Percentiles rank a stretch among this genome's conserved stretches.
Evolutionary conservation across 345 rosid genomes (phyloP).

Genomic region (Mercurialis annua): DNA sequence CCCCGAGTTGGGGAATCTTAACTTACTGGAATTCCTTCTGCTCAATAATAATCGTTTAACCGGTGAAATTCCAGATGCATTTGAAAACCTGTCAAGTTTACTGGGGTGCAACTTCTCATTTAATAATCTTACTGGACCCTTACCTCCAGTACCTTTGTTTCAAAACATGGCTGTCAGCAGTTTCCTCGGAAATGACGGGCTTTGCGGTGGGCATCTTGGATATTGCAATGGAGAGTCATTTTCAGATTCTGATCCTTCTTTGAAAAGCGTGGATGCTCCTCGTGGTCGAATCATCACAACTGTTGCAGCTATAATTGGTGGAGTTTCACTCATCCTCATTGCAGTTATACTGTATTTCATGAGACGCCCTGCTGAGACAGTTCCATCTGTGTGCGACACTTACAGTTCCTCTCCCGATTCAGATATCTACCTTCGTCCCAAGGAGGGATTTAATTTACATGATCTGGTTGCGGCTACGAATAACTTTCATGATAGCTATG

Average conservation of each 20-base stretch:
- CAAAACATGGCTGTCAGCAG: conserved; percentile 60
- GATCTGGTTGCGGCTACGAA: conserved; percentile 64
- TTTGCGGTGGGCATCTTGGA: conserved; percentile 45
- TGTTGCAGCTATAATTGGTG: conserved; percentile 44
- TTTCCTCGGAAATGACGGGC: conserved; percentile 61
- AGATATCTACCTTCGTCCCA: conserved; percentile 62
- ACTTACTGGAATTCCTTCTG: conserved; percentile 67
- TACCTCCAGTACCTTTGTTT: conserved; percentile 59
- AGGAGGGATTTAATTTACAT: conserved; percentile 66
- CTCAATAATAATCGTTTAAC: conserved; percentile 67
- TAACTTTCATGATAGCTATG: conserved; percentile 54
- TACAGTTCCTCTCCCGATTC: conserved; percentile 41
- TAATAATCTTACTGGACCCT: conserved; percentile 60
- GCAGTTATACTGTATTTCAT: conserved; percentile 47
- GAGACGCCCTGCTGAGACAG: conserved; percentile 40
- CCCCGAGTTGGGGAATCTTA: conserved; percentile 59
- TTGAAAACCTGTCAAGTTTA: conserved; percentile 69
- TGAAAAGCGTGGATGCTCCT: conserved; percentile 22
- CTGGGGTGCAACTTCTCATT: conserved; percentile 74
- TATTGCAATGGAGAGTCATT: conserved; percentile 26
- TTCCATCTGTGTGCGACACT: conserved; percentile 43
- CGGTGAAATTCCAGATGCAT: conserved; percentile 63
- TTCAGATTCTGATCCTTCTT: conserved; percentile 18
- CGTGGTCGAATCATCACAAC: conserved; percentile 46
- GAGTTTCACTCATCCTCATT: conserved; percentile 45